Evolutionary conservation across 305 asterid species (phyloP), one percentile per base, ranked within the genome.

Genomic region (Caryopteris hybrid): DNA sequence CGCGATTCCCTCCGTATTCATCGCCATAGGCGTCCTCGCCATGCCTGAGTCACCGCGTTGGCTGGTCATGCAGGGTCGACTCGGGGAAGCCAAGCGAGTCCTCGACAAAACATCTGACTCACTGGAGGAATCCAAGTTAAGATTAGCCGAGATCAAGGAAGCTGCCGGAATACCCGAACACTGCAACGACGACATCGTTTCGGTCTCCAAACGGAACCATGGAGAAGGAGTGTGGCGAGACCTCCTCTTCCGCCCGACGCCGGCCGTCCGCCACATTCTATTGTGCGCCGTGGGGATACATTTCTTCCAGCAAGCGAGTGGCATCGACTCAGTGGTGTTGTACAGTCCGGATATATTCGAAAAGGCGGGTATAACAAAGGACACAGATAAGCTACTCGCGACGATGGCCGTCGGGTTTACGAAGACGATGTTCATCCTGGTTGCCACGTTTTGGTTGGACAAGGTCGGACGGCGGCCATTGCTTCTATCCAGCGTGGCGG

Each of bases 1-100:
- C 7, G 96, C 96, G 1, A 6, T 88, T 8, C 97, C 91, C 6
- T 84, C 96, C 3, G 73, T 85, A 2, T 74, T 91, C 80, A 58
- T 91, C 16, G 87, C 92, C 45, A 0, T 85, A 0, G 82, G 82
- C 22, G 88, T 91, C 13, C 80, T 91, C 48, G 79, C 81, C 59
- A 90, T 90, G 97, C 97, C 97, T 12, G 96, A 91, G 74, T 91
- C 97, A 0, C 97, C 96, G 1, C 94, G 97, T 5, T 90, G 97
- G 97, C 96, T 90, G 7, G 88, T 90, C 11, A 82, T 90, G 89
- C 94, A 88, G 45, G 97, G 97, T 25, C 88, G 95, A 6, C 85
- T 91, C 18, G 91, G 88, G 6, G 95, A 88, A 0, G 96, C 96
- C n/a, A 79, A 78, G 59, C 21, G 10, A 10, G 96, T 91, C 61